phyloP scores from a whole-genome alignment of 441 rosid species.

The Aleurites moluccanus region DNA sequence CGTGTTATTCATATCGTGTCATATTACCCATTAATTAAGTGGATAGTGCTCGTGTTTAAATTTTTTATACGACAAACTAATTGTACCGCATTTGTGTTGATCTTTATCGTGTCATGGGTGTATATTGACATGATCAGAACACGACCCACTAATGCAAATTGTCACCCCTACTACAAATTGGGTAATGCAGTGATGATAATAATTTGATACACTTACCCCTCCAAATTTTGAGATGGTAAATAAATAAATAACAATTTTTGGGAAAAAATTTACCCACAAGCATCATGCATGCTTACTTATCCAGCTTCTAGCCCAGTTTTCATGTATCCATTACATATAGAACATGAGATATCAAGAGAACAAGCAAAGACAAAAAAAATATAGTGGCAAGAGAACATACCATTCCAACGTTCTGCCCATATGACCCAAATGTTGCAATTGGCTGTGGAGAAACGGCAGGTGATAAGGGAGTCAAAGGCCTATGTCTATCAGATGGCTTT shows the following conservation, averaged over 20 bases:
- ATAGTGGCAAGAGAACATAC: constrained; percentile 34
- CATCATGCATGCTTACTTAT: background rate
- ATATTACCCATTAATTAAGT: too few relatives aligned
- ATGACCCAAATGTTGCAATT: constrained; percentile 62
- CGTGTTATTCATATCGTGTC: too few relatives aligned
- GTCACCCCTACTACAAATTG: too few relatives aligned
- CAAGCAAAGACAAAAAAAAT: background rate
- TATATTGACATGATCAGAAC: too few relatives aligned
- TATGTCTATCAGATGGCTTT: constrained; percentile 65
- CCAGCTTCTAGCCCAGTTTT: too few relatives aligned
- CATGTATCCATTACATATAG: background rate
- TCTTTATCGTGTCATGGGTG: too few relatives aligned
- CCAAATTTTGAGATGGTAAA: background rate
- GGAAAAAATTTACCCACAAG: background rate
- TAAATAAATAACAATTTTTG: background rate
- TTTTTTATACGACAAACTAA: too few relatives aligned
- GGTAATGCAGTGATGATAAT: background rate
- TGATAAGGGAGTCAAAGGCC: constrained; percentile 46
- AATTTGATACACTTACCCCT: background rate
- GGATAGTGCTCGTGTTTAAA: too few relatives aligned
- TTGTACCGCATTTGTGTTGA: too few relatives aligned
- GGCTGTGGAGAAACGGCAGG: constrained; percentile 63
- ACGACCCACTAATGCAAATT: too few relatives aligned
- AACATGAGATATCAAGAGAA: background rate
- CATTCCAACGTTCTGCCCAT: constrained; percentile 61